A percentile compares a stretch with the other conserved stretches of the same genome.
These are phyloP conservation scores for Auriscalpium orientale DNA, from an alignment of 768 basidiomycete genomes.

Conservation along the genomic window DNA sequence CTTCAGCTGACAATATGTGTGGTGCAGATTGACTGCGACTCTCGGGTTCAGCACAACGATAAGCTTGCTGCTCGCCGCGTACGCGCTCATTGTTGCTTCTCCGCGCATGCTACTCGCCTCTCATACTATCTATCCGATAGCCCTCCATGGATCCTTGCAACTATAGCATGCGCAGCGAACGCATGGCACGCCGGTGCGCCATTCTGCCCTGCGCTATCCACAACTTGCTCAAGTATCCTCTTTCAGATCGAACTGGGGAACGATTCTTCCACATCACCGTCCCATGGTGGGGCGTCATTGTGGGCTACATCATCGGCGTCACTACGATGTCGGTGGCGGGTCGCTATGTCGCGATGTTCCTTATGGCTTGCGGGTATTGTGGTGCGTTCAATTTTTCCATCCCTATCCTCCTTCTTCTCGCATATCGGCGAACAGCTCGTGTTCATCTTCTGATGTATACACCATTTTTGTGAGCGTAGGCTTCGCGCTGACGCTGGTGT, in stretches of 20 bases:
- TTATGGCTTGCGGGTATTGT: slow-evolving; percentile 52
- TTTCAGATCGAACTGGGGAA: slow-evolving; percentile 49
- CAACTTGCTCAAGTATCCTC: neutral
- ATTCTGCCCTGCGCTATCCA: neutral
- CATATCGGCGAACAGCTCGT: too few species aligned
- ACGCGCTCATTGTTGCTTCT: slow-evolving; percentile 14
- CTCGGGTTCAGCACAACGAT: slow-evolving; percentile 54
- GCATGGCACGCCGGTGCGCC: slow-evolving; percentile 47
- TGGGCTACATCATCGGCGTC: slow-evolving; percentile 55
- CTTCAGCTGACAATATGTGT: neutral
- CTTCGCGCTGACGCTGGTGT: slow-evolving; percentile 42
- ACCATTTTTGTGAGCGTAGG: slow-evolving; percentile 16
- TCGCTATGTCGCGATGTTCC: slow-evolving; percentile 55
- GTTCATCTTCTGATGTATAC: too few species aligned
- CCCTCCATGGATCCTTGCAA: slow-evolving; percentile 57
- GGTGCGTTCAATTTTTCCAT: slow-evolving; percentile 17
- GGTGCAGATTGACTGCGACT: slow-evolving; percentile 43
- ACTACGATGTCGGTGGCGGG: slow-evolving; percentile 44
- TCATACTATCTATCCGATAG: slow-evolving; percentile 22
- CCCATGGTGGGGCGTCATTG: slow-evolving; percentile 54
- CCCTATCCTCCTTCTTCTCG: neutral
- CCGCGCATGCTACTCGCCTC: neutral
- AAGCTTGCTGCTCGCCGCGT: slow-evolving; percentile 57
- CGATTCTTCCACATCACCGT: slow-evolving; percentile 52
- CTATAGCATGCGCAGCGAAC: slow-evolving; percentile 40